Base-by-base conservation (phyloP, 1,139 yeast species). In the Hyphopichia burtonii region DNA sequence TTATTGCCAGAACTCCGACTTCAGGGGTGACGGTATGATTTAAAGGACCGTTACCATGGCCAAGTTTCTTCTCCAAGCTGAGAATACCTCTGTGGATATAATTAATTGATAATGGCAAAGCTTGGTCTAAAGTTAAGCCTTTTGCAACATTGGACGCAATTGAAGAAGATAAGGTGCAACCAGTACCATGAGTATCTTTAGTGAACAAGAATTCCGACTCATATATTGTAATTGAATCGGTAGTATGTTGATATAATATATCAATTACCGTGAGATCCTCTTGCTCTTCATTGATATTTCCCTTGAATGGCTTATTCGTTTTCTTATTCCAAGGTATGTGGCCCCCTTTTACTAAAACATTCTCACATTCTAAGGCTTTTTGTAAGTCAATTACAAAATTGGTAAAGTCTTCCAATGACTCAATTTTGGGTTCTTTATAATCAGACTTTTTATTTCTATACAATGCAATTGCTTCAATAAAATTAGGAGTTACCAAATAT, bases 91-190 rank as follows among this genome's bases (percentile, higher is more conserved):
- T 68, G 51, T 83, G 90, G 14, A 88, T 82, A 53, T 78, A 90
- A 47, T 76, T 77, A 41, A 87, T 77, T 0, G 85, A 78, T 19
- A 75, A 64, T 7, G 71, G 70, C 7, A 86, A 74, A 0, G 96
- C 69, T 3, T 69, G 71, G 2, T 54, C 49, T 10, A 86, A 53
- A 0, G 67, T 32, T 30, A 55, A 48, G 0, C 81, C 82, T 35
- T 68, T 69, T 2, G 96, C 91, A 37, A 88, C 52, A 51, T 86
- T 82, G 1, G 94, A 81, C 0, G 95, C 84, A 51, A 90, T 83
- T 1, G 96, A 76, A 1, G 96, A 83, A 0, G 96, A 82, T 40
- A 90, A 68, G 0, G 96, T 86, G 60, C 97, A 90, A 0, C 97
- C 97, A 1, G 96, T 88, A 9, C 97, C 97, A 59, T 90, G 97